A percentile compares a stretch with the other conserved stretches of the same genome.
These are phyloP conservation scores for Candida anglica DNA, from an alignment of 805 yeast species.

Conservation along the genomic window DNA sequence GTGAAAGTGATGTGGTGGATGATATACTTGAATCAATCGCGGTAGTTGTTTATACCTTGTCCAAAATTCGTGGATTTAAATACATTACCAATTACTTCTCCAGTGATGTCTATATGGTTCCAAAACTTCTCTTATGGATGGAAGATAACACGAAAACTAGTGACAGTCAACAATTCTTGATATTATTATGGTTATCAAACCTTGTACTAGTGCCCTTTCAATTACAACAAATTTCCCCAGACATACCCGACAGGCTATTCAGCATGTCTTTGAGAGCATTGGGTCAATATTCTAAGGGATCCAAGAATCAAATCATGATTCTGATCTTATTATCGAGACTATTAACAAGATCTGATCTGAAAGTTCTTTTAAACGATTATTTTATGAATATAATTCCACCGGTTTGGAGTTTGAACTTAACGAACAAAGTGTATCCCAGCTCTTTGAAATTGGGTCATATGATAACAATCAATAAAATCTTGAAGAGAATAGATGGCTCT, in stretches of 20 bases:
- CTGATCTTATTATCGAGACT: slow-evolving; percentile 50
- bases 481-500: slow-evolving; percentile 17
- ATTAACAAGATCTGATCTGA: slow-evolving; percentile 44
- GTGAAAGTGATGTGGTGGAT: no score
- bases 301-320: slow-evolving; percentile 56
- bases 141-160: slow-evolving; percentile 6
- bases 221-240: slow-evolving; percentile 33
- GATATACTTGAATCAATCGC: no score
- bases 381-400: slow-evolving; percentile 9
- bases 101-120: slow-evolving; percentile 52
- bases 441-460: slow-evolving; percentile 32
- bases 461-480: slow-evolving; percentile 35
- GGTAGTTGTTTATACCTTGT: slow-evolving; percentile 51
- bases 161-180: slow-evolving; percentile 29
- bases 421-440: slow-evolving; percentile 4
- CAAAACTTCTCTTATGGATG: slow-evolving; percentile 19
- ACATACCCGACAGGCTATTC: slow-evolving; percentile 33
- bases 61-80: slow-evolving; percentile 67
- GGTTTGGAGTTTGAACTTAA: slow-evolving; percentile 13
- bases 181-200: slow-evolving; percentile 70
- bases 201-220: slow-evolving; percentile 74
- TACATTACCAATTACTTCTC: slow-evolving; percentile 54
- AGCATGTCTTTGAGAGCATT: slow-evolving; percentile 28
- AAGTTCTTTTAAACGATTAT: slow-evolving; percentile 14
- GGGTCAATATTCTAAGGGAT: slow-evolving; percentile 34